phyloP scores from a whole-genome alignment of 805 yeast species.

The Hanseniaspora hatyaiensis region DNA sequence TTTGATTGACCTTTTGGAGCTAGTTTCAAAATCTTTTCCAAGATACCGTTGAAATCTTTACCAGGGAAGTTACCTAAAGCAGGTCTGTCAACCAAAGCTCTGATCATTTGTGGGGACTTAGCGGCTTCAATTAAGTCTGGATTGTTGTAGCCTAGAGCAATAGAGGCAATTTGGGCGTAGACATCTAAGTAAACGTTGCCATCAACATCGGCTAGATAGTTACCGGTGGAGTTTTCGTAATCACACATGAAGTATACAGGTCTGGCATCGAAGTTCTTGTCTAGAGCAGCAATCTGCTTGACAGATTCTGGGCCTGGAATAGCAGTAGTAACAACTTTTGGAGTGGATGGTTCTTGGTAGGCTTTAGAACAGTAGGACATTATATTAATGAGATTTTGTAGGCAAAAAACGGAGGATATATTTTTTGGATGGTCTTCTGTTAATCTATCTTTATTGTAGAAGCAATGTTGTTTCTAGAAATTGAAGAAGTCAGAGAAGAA shows the following conservation, averaged over 20 bases:
- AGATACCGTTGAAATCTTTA: constrained; percentile 39
- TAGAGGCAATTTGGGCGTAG: constrained; percentile 62
- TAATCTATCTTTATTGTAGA: no score
- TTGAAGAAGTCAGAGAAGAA: no score
- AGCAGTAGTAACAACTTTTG: constrained; percentile 44
- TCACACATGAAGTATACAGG: constrained; percentile 55
- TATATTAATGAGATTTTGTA: no score
- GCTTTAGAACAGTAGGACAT: constrained; percentile 41
- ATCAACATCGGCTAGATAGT: constrained; percentile 55
- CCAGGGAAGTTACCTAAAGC: constrained; percentile 57
- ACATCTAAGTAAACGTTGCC: constrained; percentile 52
- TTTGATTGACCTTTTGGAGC: constrained; percentile 52
- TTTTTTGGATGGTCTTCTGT: not conserved
- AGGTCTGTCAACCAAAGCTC: constrained; percentile 56
- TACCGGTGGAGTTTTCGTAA: constrained; percentile 51
- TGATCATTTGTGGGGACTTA: constrained; percentile 49
- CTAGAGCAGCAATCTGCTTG: constrained; percentile 42
- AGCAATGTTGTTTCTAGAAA: no score
- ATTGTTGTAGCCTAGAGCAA: constrained; percentile 60
- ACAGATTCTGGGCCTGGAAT: constrained; percentile 71
- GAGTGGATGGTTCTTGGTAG: constrained; percentile 68
- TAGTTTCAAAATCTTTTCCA: constrained; percentile 40
- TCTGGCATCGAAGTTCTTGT: constrained; percentile 47
- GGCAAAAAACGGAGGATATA: no score
- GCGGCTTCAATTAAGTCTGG: constrained; percentile 50